A percentile compares a stretch with the other conserved stretches of the same genome.
Conservation (phyloP, 2,329 filamentous ascomycete species). For the Colletotrichum lupini region DNA sequence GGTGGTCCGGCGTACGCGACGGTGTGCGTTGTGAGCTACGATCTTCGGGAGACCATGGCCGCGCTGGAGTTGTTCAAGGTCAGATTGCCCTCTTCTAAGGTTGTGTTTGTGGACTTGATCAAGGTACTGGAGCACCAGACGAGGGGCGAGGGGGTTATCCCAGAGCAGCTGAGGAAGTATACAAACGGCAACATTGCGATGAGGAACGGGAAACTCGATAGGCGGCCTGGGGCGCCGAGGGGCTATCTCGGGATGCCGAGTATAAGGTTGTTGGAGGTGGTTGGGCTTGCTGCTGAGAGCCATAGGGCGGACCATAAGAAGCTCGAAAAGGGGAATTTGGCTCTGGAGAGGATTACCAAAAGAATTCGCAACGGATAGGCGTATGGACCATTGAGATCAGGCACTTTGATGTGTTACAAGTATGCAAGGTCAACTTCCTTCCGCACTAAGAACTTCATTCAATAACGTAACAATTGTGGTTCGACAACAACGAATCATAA, state of each 20-base stretch:
- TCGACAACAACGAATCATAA: no score
- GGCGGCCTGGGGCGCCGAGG: neutral
- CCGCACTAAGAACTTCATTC: no score
- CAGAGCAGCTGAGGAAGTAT: neutral
- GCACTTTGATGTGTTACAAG: no score
- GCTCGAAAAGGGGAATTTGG: neutral
- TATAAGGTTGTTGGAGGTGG: neutral
- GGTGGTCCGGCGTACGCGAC: neutral
- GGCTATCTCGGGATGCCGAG: neutral
- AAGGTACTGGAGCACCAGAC: slow-evolving; percentile 18
- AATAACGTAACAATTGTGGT: no score
- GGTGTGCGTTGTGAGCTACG: slow-evolving; percentile 2
- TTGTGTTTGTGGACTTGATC: neutral
- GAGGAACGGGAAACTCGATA: slow-evolving; percentile 2
- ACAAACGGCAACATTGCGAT: slow-evolving; percentile 10
- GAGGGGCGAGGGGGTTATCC: neutral
- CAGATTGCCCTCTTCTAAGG: neutral
- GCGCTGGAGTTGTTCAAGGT: neutral
- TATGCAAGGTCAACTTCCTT: no score
- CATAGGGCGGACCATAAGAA: neutral
- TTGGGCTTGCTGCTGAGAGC: slow-evolving; percentile 12
- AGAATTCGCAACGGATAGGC: neutral
- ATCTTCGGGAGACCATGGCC: slow-evolving; percentile 2
- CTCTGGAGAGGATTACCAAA: slow-evolving; percentile 1
- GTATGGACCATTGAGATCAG: no score